These are phyloP conservation scores for Saccharomycopsis fibuligera DNA, from an alignment of 805 yeast genomes.

Conservation along the genomic window DNA sequence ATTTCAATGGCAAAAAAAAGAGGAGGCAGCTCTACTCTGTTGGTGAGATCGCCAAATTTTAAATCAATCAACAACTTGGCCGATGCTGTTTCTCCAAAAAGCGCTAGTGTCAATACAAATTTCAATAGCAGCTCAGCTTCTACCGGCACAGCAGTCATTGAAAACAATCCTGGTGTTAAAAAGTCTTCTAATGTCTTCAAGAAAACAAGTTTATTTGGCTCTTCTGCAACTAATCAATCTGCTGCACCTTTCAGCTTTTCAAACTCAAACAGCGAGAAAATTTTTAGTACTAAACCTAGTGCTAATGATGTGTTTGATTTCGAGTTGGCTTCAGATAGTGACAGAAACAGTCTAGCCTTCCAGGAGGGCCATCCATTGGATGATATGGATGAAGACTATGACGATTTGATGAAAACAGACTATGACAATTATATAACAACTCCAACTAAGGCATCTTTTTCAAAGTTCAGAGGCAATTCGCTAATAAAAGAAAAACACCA, in stretches of 20 bases:
- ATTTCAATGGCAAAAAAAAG: background rate
- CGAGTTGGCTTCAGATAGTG: background rate
- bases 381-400: constrained; percentile 9
- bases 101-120: background rate
- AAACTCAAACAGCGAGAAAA: no score
- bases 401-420: constrained; percentile 7
- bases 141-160: no score
- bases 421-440: constrained; percentile 1
- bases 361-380: no score
- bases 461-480: background rate
- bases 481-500: background rate
- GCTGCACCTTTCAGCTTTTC: no score
- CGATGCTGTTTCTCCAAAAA: background rate
- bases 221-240: no score
- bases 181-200: no score
- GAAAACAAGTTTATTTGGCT: no score
- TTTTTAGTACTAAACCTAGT: no score
- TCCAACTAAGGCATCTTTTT: constrained; percentile 6
- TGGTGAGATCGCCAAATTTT: constrained; percentile 14
- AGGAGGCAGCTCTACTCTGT: constrained; percentile 3
- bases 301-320: background rate
- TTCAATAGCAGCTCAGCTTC: no score
- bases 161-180: no score
- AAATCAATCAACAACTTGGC: constrained; percentile 1
- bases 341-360: background rate